These are phyloP conservation scores for Isabelozyma gotoi DNA, from an alignment of 805 yeast species.

Conservation along the genomic window DNA sequence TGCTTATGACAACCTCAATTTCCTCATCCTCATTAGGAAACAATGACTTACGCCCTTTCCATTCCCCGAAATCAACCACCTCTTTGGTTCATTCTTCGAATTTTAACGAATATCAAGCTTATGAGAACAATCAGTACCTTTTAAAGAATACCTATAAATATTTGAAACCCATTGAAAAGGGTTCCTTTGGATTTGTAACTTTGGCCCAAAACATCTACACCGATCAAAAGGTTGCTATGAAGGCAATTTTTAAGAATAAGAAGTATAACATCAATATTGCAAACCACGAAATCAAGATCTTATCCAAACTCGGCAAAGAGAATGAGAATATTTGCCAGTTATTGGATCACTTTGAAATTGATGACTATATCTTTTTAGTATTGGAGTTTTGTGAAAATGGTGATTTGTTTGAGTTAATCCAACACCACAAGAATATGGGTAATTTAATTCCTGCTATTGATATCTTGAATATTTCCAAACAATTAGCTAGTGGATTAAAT, in stretches of 20 bases:
- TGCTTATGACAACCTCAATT: background rate
- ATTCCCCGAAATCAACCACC: background rate
- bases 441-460: constrained; percentile 15
- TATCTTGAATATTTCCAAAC: constrained; percentile 44
- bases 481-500: constrained; percentile 50
- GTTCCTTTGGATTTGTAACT: constrained; percentile 63
- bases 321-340: constrained; percentile 60
- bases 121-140: constrained; percentile 8
- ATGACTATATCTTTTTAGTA: constrained; percentile 51
- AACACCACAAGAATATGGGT: constrained; percentile 8
- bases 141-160: constrained; percentile 41
- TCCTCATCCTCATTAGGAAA: background rate
- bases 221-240: constrained; percentile 48
- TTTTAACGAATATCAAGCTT: constrained; percentile 10
- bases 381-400: constrained; percentile 68
- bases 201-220: constrained; percentile 43
- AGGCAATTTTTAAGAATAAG: constrained; percentile 48
- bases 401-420: constrained; percentile 62
- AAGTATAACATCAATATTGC: constrained; percentile 48
- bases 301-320: constrained; percentile 34
- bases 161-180: constrained; percentile 49
- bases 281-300: constrained; percentile 50
- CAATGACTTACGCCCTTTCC: background rate
- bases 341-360: constrained; percentile 56
- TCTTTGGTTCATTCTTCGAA: background rate